Base-by-base conservation (phyloP, 2,329 filamentous ascomycete genomes). In the Apiospora koreana region DNA sequence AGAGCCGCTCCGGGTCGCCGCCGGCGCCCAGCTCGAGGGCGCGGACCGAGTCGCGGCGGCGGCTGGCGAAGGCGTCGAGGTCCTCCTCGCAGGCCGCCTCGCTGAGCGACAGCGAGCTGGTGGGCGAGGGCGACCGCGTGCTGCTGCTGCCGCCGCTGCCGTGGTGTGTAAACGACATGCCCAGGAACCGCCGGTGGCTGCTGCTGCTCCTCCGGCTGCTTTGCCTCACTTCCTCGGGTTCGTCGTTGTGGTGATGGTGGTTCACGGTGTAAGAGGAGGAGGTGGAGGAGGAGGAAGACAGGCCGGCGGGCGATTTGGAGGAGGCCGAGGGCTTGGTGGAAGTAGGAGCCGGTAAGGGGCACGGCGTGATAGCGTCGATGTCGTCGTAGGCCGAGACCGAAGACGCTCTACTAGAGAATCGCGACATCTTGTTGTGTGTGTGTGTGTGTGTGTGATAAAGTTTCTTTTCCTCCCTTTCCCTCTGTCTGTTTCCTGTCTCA, bases 1-100 rank as follows among this genome's bases (percentile, higher is more conserved):
- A 86, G 3, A 86, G 75, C 45, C 82, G 80, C 25, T 79, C 77
- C 4, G 81, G 83, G 71, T 84, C 82, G 41, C 83, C 80, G 31
- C 75, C 74, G 65, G 78, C 82, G 16, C 81, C 79, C 46, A 78
- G 76, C 69, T 80, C 78, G 43, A 80, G 67, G 1, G 75, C 76
- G 69, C 75, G 75, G 38, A 80, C 70, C 10, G 78, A 79, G 23
- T 76, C 74, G n/a, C 75, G 62, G 42, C 71, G 65, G 31, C 58
- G n/a, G 71, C 46, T 66, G 50, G 42, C 48, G 42, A 67, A 62
- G n/a, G 41, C 12, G 38, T 35, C 41, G 3, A 45, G 12, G 38
- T 28, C 64, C 25, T 66, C 64, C 16, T 66, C 64, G 4, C 45
- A 68, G 45, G 46, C 28, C 3, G 66, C 45, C n/a, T 65, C 62